Percentiles rank a stretch among this genome's conserved stretches.
phyloP scores from a whole-genome alignment of 1,284 basidiomycete species.

The Tilletia walkeri region DNA sequence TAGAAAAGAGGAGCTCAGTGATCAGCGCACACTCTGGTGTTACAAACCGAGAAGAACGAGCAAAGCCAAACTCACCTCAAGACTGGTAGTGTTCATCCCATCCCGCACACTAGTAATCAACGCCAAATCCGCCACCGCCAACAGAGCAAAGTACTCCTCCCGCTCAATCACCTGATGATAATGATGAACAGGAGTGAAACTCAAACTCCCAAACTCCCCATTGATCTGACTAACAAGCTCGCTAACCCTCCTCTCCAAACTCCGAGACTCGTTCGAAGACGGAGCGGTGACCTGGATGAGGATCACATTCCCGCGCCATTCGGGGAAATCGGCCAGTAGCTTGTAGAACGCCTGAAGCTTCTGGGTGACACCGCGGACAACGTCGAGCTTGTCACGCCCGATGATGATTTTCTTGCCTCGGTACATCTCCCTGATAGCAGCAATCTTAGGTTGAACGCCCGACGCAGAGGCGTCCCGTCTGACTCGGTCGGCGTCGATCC shows the following conservation, averaged over 20 bases:
- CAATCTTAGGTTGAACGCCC: conserved; percentile 83
- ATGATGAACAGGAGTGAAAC: conserved; percentile 98
- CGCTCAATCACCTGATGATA: conserved; percentile 93
- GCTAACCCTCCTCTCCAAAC: conserved; percentile 87
- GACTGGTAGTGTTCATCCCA: conserved; percentile 95
- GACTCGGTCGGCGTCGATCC: conserved; percentile 91
- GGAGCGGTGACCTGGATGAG: conserved; percentile 84
- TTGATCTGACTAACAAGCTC: conserved; percentile 97
- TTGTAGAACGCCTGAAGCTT: conserved; percentile 97
- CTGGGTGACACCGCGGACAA: conserved; percentile 94
- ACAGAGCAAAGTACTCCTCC: conserved; percentile 96
- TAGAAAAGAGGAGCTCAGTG: conserved; percentile 3
- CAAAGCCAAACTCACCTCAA: conserved; percentile 64
- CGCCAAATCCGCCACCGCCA: conserved; percentile 88
- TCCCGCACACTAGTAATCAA: conserved; percentile 94
- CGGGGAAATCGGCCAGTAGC: conserved; percentile 85
- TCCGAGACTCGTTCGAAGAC: conserved; percentile 87
- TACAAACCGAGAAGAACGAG: conserved; percentile 62
- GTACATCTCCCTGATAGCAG: conserved; percentile 79
- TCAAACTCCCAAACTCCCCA: conserved; percentile 87
- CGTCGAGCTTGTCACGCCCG: conserved; percentile 96
- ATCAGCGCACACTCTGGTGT: conserved; percentile 73
- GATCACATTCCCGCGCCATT: conserved; percentile 85
- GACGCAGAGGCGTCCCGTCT: conserved; percentile 74
- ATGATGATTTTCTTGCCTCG: conserved; percentile 98